Evolutionary conservation across 805 yeast species (phyloP).

Genomic region (Cyberlindnera mycetangii): DNA sequence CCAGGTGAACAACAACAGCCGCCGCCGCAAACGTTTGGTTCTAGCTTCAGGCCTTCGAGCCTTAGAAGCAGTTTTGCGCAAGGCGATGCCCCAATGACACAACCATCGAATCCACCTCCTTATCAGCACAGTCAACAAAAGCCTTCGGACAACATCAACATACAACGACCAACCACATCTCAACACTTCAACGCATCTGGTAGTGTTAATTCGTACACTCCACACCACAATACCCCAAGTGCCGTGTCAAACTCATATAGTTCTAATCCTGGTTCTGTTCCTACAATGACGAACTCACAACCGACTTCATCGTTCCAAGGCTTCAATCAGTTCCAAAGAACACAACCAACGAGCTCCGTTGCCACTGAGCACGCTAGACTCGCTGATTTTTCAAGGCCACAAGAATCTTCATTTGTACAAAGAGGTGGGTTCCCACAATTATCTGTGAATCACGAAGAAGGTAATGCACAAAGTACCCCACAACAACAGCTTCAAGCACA

Average conservation of each 20-base stretch:
- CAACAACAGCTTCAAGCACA: constrained; percentile 13
- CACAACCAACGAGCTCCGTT: constrained; percentile 53
- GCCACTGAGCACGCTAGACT: constrained; percentile 15
- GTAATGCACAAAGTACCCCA: constrained; percentile 7
- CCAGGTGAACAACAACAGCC: constrained; percentile 5
- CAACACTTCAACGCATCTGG: constrained; percentile 28
- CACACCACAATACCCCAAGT: constrained; percentile 46
- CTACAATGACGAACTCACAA: constrained; percentile 16
- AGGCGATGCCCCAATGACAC: not conserved
- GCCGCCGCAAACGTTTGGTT: constrained; percentile 4
- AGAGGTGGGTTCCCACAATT: constrained; percentile 14
- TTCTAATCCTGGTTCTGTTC: constrained; percentile 30
- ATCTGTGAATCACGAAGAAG: not conserved
- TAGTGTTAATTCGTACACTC: constrained; percentile 29
- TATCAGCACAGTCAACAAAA: constrained; percentile 9
- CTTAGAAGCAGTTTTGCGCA: not conserved
- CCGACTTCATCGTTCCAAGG: constrained; percentile 19
- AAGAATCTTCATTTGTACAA: constrained; percentile 12
- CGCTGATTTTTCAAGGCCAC: constrained; percentile 21
- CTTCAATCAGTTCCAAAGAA: constrained; percentile 33
- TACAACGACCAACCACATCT: constrained; percentile 29
- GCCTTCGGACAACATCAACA: constrained; percentile 25
- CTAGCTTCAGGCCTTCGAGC: constrained; percentile 2
- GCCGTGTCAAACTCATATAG: constrained; percentile 46
- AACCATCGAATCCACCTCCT: not conserved